Conservation (phyloP, 1,284 basidiomycete species). For the Cutaneotrichosporon sp. region DNA sequence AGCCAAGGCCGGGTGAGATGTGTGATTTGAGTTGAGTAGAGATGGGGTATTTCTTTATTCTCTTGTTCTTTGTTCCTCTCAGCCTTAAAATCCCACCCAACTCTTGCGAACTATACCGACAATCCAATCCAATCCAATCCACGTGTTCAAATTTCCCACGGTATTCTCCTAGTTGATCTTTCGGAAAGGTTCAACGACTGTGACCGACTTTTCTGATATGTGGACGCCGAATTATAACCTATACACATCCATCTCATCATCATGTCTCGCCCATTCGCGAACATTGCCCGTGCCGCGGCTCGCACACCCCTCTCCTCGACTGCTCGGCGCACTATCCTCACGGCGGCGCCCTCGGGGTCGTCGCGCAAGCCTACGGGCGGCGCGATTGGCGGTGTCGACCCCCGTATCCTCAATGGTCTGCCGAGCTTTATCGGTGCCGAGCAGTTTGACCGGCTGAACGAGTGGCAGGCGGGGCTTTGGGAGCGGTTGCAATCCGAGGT, state of each 20-base stretch:
- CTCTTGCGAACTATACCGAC: too few relatives aligned
- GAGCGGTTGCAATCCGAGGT: constrained; percentile 47
- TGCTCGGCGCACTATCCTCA: not conserved
- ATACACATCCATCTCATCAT: constrained; percentile 2
- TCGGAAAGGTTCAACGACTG: not conserved
- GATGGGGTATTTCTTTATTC: not conserved
- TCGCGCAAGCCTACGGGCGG: constrained; percentile 5
- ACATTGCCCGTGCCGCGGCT: constrained; percentile 11
- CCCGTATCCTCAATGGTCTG: constrained; percentile 34
- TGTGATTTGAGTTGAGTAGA: not conserved
- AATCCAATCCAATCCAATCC: too few relatives aligned
- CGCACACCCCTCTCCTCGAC: constrained; percentile 1
- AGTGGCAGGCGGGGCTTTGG: constrained; percentile 52
- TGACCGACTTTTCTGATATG: constrained; percentile 13
- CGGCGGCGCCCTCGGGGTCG: constrained; percentile 1
- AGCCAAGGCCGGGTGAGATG: not conserved
- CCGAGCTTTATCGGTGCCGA: constrained; percentile 35
- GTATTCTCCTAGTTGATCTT: not conserved
- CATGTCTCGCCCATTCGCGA: constrained; percentile 19
- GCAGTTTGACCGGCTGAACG: constrained; percentile 41
- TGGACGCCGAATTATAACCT: constrained; percentile 2
- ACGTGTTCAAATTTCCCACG: constrained; percentile 16
- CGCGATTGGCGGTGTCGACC: constrained; percentile 36
- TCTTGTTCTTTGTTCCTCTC: not conserved
- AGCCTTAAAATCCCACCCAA: not conserved